Evolutionary conservation across 768 basidiomycete species (phyloP), one percentile per base, ranked within the genome.

Genomic region (Rubroboletus pulcherrimus): DNA sequence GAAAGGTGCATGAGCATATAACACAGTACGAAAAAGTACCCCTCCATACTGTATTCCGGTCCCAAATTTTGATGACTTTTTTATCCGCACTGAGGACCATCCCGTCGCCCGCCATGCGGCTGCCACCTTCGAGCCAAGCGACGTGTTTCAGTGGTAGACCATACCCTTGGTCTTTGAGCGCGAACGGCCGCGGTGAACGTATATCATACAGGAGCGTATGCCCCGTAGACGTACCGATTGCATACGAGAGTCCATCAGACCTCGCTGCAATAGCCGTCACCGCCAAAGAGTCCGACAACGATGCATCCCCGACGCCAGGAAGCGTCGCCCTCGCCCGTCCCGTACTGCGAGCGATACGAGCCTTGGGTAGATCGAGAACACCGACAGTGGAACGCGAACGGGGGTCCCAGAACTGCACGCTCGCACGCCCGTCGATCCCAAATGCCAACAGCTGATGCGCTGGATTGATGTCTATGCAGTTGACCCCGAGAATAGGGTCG

Each of bases 41-140:
- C 33, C 43, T 38, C 75, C 89, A 51, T 74, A 92, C 92, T 39
- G 80, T 81, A 70, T 89, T 82, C 51, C 87, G 82, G 67, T 94
- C 90, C 97, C 97, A 99, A 30, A 98, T 87, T 73, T 99, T 99
- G 65, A 98, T 82, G 29, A 99, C 96, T 70, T 98, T 98, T 71
- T 86, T 91, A 73, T 99, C 97, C 0, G 93, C 92, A 70, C 89
- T 95, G 51, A 95, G 76, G 17, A 99, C 82, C 77, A 94, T 82
- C 1, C 91, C 89, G 44, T 91, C 89, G 47, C 92, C 92, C 2
- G 88, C 89, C 85, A 89, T 91, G 62, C 80, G 78, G 51, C 78
- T 83, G 11, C 90, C 91, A 35, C 91, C 91, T 64, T 95, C 91
- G 19, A 98, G 83, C 97, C 97, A 99, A 15, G 78, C 70, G 4